phyloP scores from a whole-genome alignment of 2,329 filamentous ascomycete species.

The Aspergillus sp. region DNA sequence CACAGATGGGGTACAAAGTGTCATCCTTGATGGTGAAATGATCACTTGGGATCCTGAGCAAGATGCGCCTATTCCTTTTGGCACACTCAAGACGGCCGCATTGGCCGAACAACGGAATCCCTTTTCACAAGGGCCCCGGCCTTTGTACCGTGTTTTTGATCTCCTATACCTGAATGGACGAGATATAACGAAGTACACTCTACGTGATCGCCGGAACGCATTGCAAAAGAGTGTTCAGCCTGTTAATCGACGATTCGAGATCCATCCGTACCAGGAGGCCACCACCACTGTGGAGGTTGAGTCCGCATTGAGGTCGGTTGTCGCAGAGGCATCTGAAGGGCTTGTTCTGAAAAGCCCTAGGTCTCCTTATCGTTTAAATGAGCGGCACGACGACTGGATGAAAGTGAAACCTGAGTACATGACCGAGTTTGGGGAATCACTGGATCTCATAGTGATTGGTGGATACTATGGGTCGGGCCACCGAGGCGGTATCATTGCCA shows the following conservation, averaged over 20 bases:
- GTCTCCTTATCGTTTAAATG: conserved; percentile 77
- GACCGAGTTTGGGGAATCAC: conserved; percentile 86
- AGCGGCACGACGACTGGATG: conserved; percentile 91
- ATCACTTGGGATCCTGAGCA: conserved; percentile 89
- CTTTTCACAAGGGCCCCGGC: conserved; percentile 57
- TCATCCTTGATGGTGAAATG: conserved; percentile 97
- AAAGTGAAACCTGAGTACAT: conserved; percentile 99
- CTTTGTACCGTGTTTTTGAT: conserved; percentile 81
- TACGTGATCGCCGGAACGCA: conserved; percentile 70
- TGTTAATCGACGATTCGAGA: conserved; percentile 69
- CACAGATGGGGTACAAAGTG: conserved; percentile 64
- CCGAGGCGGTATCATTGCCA: conserved; percentile 73
- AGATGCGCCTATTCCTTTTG: conserved; percentile 80
- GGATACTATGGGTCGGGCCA: conserved; percentile 86
- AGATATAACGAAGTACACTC: conserved; percentile 69
- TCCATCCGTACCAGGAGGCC: conserved; percentile 64
- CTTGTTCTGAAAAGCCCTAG: conserved; percentile 89
- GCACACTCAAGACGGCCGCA: conserved; percentile 86
- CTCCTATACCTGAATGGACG: conserved; percentile 80
- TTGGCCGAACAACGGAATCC: conserved; percentile 69
- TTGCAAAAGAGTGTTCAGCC: conserved; percentile 62
- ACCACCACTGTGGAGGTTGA: conserved; percentile 66
- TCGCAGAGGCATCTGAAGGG: conserved; percentile 81
- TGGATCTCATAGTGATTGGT: conserved; percentile 83
- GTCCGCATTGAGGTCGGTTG: conserved; percentile 66